Evolutionary conservation across 441 rosid species (phyloP).

Genomic region (Pelargonium fulgidum): DNA sequence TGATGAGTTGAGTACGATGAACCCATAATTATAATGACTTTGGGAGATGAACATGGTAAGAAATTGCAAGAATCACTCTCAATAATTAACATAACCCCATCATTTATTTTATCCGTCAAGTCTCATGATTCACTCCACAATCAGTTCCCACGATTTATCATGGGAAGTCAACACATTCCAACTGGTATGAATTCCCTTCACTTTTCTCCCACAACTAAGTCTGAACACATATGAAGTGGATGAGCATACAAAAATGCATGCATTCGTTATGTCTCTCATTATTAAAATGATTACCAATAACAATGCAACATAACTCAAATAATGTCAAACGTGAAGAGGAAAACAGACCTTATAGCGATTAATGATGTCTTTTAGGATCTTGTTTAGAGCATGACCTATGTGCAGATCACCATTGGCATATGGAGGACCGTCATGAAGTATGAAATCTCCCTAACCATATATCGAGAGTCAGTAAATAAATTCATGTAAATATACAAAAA

Average conservation of each 20-base stretch:
- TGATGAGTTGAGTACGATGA: too few species aligned
- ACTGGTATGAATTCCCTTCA: background rate
- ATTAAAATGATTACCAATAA: constrained; percentile 3
- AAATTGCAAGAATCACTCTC: too few species aligned
- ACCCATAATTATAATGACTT: too few species aligned
- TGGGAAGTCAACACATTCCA: too few species aligned
- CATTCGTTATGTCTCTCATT: background rate
- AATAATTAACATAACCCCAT: too few species aligned
- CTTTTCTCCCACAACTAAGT: background rate
- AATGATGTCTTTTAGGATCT: constrained; percentile 91
- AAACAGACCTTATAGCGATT: constrained; percentile 78
- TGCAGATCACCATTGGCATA: constrained; percentile 95
- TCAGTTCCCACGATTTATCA: too few species aligned
- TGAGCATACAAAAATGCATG: background rate
- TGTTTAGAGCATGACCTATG: constrained; percentile 95
- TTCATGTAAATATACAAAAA: constrained; percentile 18
- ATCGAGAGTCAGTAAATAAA: constrained; percentile 31
- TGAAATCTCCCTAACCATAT: constrained; percentile 59
- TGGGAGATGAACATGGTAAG: too few species aligned
- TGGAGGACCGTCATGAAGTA: constrained; percentile 97
- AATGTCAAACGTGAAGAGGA: constrained; percentile 16
- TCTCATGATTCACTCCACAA: too few species aligned
- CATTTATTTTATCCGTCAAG: too few species aligned
- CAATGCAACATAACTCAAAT: constrained; percentile 10
- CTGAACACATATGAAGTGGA: background rate